phyloP scores from a whole-genome alignment of 257 asterid genomes.

The Cinchona pubescens region DNA sequence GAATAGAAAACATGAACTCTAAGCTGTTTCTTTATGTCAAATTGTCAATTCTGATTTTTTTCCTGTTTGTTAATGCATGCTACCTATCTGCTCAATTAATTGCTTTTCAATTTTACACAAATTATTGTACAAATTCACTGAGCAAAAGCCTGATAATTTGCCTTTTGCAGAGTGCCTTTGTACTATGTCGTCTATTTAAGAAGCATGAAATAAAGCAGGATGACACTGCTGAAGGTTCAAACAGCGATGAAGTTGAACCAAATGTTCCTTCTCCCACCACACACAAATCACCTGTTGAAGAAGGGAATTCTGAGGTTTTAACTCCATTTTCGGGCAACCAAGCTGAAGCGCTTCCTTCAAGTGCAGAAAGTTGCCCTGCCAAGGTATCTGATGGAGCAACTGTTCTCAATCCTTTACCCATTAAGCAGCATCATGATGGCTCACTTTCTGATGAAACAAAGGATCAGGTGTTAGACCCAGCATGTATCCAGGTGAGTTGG shows the following conservation, averaged over 20 bases:
- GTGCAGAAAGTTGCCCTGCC: constrained; percentile 30
- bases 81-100: not conserved
- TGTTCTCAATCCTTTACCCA: constrained; percentile 25
- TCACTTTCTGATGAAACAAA: constrained; percentile 25
- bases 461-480: constrained; percentile 28
- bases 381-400: constrained; percentile 24
- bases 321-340: constrained; percentile 32
- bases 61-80: not conserved
- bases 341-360: constrained; percentile 32
- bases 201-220: constrained; percentile 69
- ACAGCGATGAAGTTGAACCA: constrained; percentile 46
- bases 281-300: constrained; percentile 45
- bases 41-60: not conserved
- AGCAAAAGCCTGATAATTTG: not conserved
- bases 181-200: constrained; percentile 83
- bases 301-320: constrained; percentile 44
- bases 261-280: constrained; percentile 42
- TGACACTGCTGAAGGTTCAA: constrained; percentile 43
- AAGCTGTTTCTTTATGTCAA: not conserved
- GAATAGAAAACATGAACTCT: not conserved
- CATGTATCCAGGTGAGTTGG: constrained; percentile 55
- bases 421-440: constrained; percentile 21
- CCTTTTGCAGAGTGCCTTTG: constrained; percentile 63
- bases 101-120: not conserved
- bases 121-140: not conserved